These are phyloP conservation scores for Naumovozyma baii DNA, from an alignment of 805 yeast genomes.

Conservation along the genomic window DNA sequence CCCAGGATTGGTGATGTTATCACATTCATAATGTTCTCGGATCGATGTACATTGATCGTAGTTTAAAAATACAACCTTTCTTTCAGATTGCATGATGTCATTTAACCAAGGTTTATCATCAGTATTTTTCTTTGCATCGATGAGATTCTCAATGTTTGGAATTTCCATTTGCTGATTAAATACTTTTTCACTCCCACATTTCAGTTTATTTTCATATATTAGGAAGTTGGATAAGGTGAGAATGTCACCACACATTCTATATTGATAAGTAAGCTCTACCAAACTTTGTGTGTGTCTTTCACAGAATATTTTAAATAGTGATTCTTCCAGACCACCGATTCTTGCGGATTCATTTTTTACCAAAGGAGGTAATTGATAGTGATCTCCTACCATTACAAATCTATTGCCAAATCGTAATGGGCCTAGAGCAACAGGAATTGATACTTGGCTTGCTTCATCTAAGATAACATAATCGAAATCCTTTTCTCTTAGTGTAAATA, in stretches of 20 bases:
- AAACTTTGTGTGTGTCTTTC: slow-evolving; percentile 65
- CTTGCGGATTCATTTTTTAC: slow-evolving; percentile 62
- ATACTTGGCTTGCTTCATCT: slow-evolving; percentile 94
- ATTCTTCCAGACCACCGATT: slow-evolving; percentile 46
- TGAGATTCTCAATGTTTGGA: slow-evolving; percentile 15
- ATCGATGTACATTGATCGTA: slow-evolving; percentile 54
- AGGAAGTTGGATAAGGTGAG: slow-evolving; percentile 74
- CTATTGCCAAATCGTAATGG: slow-evolving; percentile 70
- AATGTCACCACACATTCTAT: slow-evolving; percentile 86
- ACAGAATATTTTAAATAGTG: slow-evolving; percentile 67
- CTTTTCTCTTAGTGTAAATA: slow-evolving; percentile 30
- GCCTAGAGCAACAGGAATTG: slow-evolving; percentile 84
- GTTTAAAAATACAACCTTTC: slow-evolving; percentile 66
- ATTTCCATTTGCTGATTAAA: slow-evolving; percentile 48
- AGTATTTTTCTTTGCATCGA: slow-evolving; percentile 1
- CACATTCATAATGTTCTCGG: slow-evolving; percentile 50
- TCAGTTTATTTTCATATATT: slow-evolving; percentile 64
- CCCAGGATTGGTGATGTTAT: slow-evolving; percentile 58
- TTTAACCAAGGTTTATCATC: slow-evolving; percentile 42
- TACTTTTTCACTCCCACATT: slow-evolving; percentile 62
- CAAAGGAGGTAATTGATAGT: slow-evolving; percentile 84
- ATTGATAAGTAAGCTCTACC: slow-evolving; percentile 71
- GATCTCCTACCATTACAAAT: slow-evolving; percentile 94
- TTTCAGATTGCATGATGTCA: slow-evolving; percentile 41
- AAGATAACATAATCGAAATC: slow-evolving; percentile 86